Evolutionary conservation across 75 land plant species (phyloP), one percentile per base, ranked within the genome.

Genomic region (Isoetes taiwanensis): DNA sequence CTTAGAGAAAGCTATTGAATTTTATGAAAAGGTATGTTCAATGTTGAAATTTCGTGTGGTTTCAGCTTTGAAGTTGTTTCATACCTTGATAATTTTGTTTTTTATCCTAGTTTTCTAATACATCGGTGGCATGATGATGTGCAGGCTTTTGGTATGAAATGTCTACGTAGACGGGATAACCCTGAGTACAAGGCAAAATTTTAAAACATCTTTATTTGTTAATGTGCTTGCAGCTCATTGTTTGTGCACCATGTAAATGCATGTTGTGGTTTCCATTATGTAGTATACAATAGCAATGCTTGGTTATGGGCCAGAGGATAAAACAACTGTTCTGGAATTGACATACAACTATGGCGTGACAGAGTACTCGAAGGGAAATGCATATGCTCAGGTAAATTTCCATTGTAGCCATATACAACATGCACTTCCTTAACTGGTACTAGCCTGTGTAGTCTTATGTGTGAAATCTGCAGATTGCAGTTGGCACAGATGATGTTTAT

Each of bases 401-500:
- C 26, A 52, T 21, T 28, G 30, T 56, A 38, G 33, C 2, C 16
- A 17, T n/a, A 16, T 30, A 1, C n/a, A 1, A 21, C 28, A 30
- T 8, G 1, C 34, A 23, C 25, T 12, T 57, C 35, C 34, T 59
- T 41, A 30, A n/a, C 12, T 26, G 50, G n/a, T n/a, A 11, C 2
- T 28, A n/a, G 4, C 32, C 32, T 28, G 14, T 11, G 28, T 17
- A 34, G 2, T 14, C 14, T 27, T 9, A 2, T 2, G 42, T 16
- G 12, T 24, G 32, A 5, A 54, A 20, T 41, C 42, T 56, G 30
- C 68, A 90, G 97, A 68, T 91, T 63, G 97, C 89, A 12, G 68
- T 91, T 50, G 77, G 97, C 28, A 91, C 97, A 20, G 80, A 91
- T 73, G 83, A 91, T 76, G 97, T 91, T 16, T 87, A 83, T 59